phyloP scores from a whole-genome alignment of 495 filamentous ascomycete genomes.

The Neurospora tetraspora region DNA sequence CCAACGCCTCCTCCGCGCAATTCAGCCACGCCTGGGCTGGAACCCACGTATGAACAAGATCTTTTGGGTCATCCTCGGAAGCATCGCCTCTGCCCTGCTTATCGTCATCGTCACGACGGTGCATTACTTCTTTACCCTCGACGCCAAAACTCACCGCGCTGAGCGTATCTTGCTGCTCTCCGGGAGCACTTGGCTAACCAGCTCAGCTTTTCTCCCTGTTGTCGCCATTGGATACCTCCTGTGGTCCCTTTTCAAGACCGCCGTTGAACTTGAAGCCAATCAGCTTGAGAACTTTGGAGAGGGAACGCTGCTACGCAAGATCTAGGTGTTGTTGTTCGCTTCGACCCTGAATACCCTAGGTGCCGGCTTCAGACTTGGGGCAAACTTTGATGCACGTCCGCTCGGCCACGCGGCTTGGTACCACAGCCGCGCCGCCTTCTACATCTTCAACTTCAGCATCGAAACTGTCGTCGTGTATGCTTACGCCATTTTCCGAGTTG shows the following conservation, averaged over 20 bases:
- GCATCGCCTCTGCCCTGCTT: slow-evolving; percentile 49
- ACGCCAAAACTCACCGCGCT: slow-evolving; percentile 33
- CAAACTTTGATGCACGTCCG: slow-evolving; percentile 45
- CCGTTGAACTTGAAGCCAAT: slow-evolving; percentile 1
- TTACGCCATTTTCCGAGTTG: slow-evolving; percentile 55
- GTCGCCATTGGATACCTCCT: not conserved
- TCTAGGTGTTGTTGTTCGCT: slow-evolving; percentile 45
- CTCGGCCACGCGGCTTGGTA: slow-evolving; percentile 54
- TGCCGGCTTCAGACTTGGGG: slow-evolving; percentile 56
- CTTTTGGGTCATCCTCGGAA: slow-evolving; percentile 47
- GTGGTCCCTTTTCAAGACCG: slow-evolving; percentile 40
- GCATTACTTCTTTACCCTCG: slow-evolving; percentile 54
- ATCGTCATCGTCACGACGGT: slow-evolving; percentile 61
- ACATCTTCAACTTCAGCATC: slow-evolving; percentile 63
- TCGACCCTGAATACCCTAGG: slow-evolving; percentile 52
- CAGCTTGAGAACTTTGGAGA: slow-evolving; percentile 57
- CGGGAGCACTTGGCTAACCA: slow-evolving; percentile 53
- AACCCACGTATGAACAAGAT: slow-evolving; percentile 30
- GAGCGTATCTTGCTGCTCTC: slow-evolving; percentile 58
- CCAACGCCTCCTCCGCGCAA: slow-evolving; percentile 62
- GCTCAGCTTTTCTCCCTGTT: slow-evolving; percentile 60
- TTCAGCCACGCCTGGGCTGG: slow-evolving; percentile 61
- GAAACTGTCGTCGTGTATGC: slow-evolving; percentile 59
- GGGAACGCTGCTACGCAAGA: slow-evolving; percentile 53
- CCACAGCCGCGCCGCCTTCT: slow-evolving; percentile 60